Conservation (phyloP, 352 stramenopile genomes). For the Detonula confervacea region DNA sequence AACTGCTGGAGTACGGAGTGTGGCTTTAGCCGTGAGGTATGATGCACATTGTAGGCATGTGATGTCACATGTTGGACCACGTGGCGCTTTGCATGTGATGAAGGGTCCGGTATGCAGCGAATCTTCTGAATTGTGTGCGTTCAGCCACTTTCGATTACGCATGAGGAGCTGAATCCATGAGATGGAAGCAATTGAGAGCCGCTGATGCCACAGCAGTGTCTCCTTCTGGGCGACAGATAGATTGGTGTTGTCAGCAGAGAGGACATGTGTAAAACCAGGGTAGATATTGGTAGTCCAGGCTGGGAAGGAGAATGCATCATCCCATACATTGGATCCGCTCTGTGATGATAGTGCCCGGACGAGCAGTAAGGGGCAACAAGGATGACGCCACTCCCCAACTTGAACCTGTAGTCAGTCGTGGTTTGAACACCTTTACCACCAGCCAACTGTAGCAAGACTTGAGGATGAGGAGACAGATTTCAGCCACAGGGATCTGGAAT, state of each 20-base stretch:
- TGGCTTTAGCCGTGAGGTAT: not conserved
- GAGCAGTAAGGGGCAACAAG: slow-evolving; percentile 14
- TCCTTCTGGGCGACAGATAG: slow-evolving; percentile 46
- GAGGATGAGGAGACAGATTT: slow-evolving; percentile 23
- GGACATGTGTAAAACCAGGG: not conserved
- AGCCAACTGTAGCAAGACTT: not conserved
- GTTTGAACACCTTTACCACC: not conserved
- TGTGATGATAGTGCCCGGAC: not conserved
- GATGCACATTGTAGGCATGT: not conserved
- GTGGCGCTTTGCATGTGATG: not conserved
- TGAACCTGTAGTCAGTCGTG: not conserved
- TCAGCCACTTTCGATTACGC: not conserved
- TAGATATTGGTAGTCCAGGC: not conserved
- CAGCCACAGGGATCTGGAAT: slow-evolving; percentile 21
- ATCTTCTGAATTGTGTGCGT: too few relatives aligned
- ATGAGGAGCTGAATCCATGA: slow-evolving; percentile 35
- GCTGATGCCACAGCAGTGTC: slow-evolving; percentile 52
- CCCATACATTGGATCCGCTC: too few relatives aligned
- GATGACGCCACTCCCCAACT: slow-evolving; percentile 3
- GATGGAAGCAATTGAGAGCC: slow-evolving; percentile 46
- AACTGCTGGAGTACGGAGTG: not conserved
- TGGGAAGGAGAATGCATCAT: not conserved
- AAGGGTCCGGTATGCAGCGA: not conserved
- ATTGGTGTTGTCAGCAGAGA: slow-evolving; percentile 40
- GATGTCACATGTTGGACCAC: slow-evolving; percentile 3